phyloP scores from a whole-genome alignment of 2,329 filamentous ascomycete genomes.

The Phaeophleospora eucalypticola region DNA sequence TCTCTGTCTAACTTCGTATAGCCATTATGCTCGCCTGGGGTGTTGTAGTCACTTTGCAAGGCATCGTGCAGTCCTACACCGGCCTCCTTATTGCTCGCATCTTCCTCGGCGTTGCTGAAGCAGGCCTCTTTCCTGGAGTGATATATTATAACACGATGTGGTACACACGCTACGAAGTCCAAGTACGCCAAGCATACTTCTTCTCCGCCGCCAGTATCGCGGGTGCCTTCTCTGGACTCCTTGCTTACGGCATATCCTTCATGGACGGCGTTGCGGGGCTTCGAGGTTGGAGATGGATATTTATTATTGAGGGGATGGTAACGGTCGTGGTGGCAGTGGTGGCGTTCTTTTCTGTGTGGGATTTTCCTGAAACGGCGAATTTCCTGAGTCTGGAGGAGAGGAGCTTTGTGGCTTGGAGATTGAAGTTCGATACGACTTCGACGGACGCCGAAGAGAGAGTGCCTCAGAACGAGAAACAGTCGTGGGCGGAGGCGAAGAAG shows the following conservation, averaged over 20 bases:
- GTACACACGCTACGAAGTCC: constrained; percentile 41
- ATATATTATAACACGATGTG: constrained; percentile 44
- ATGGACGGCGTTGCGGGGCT: constrained; percentile 27
- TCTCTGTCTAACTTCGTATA: not conserved
- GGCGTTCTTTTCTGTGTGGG: constrained; percentile 51
- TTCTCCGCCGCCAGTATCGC: constrained; percentile 37
- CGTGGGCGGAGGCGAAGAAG: constrained; percentile 42
- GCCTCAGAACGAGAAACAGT: constrained; percentile 17
- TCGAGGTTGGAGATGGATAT: constrained; percentile 34
- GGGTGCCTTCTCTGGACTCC: constrained; percentile 48
- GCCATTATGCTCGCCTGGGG: constrained; percentile 26
- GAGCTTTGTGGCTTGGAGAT: constrained; percentile 20
- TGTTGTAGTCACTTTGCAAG: constrained; percentile 10
- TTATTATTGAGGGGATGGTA: constrained; percentile 52
- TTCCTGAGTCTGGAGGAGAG: constrained; percentile 38
- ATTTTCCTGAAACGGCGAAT: constrained; percentile 47
- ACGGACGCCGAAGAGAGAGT: constrained; percentile 10
- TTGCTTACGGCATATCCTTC: constrained; percentile 47
- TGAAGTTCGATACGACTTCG: constrained; percentile 18
- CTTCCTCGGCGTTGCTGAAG: constrained; percentile 27
- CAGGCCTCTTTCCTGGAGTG: constrained; percentile 23
- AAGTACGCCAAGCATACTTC: constrained; percentile 32
- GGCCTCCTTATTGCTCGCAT: constrained; percentile 25
- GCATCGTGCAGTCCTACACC: constrained; percentile 25
- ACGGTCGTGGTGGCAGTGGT: constrained; percentile 50